phyloP scores from a whole-genome alignment of 2,329 filamentous ascomycete genomes.

The Aureobasidium sp. region DNA sequence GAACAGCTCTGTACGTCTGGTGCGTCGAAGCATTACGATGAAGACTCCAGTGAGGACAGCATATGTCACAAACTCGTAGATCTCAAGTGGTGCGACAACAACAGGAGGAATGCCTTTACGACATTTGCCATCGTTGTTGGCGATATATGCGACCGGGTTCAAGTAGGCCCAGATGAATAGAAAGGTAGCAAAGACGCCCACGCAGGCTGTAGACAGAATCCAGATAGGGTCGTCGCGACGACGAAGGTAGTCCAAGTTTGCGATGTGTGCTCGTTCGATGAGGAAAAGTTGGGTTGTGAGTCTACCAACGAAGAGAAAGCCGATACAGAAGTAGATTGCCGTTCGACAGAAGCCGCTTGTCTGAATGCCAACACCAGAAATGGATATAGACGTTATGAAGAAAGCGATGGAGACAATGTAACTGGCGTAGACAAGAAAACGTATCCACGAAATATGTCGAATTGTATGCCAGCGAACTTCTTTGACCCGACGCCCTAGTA shows the following conservation, averaged over 20 bases:
- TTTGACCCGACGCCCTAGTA: slow-evolving; percentile 11
- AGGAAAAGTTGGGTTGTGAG: slow-evolving; percentile 32
- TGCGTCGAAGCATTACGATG: slow-evolving; percentile 26
- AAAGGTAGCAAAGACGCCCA: slow-evolving; percentile 16
- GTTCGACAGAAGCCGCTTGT: slow-evolving; percentile 21
- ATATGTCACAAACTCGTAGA: slow-evolving; percentile 32
- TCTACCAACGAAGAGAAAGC: slow-evolving; percentile 30
- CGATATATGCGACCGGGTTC: slow-evolving; percentile 26
- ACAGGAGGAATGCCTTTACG: slow-evolving; percentile 31
- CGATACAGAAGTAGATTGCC: slow-evolving; percentile 30
- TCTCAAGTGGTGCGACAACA: slow-evolving; percentile 28
- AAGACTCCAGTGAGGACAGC: slow-evolving; percentile 32
- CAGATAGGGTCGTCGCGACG: slow-evolving; percentile 29
- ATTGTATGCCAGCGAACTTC: slow-evolving; percentile 14
- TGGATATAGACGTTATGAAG: slow-evolving; percentile 25
- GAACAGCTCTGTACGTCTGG: background rate
- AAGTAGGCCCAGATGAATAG: slow-evolving; percentile 17
- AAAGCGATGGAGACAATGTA: slow-evolving; percentile 29
- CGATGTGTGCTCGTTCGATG: slow-evolving; percentile 32
- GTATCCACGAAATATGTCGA: slow-evolving; percentile 22
- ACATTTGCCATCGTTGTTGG: slow-evolving; percentile 25
- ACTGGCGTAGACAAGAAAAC: slow-evolving; percentile 26
- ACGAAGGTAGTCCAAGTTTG: slow-evolving; percentile 26
- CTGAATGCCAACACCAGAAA: slow-evolving; percentile 25
- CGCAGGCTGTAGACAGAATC: slow-evolving; percentile 21